Evolutionary conservation across 371 early-diverging fungal genomes (phyloP), one percentile per base, ranked within the genome.

Genomic region (Mucor piriformis): DNA sequence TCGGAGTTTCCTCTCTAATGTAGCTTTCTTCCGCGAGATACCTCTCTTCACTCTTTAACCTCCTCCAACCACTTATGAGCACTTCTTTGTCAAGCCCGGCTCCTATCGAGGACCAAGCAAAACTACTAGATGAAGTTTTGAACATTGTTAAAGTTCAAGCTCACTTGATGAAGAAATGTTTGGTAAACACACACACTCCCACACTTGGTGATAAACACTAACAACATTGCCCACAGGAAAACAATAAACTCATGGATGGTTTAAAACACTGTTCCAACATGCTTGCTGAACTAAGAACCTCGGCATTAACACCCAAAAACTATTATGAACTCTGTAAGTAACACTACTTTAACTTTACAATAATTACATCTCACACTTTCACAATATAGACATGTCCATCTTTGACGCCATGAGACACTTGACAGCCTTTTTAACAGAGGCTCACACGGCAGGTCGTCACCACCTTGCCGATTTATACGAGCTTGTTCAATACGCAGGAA

Each of bases 391-490:
- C 73, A 92, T 95, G 89, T 91, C 94, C 50, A 91, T 94, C 24
- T 97, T 95, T 72, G 95, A 97, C 79, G 87, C 92, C 38, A 82
- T 96, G 72, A 85, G 95, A 54, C 89, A 93, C 62, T 85, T 96
- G 64, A 85, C 89, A 16, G 85, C 85, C 3, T 94, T 87, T 62
- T 83, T 96, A 23, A 87, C 85, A 60, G 93, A 94, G 20, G 88
- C 92, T 6, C 97, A 95, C 70, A 77, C 82, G 27, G 65, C 85
- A 27, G 87, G 88, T 27, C 82, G 89, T 27, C 93, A 95, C 70
- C 93, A 96, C 66, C 84, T 96, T 35, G 93, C 93, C 1, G 95
- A 96, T 64, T 75, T 97, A 35, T 97, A 97, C 76, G 96, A 96
- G 63, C 80, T 96, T 44, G 96, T 96, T 2, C 98, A 97, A 71